phyloP scores from a whole-genome alignment of 2,329 filamentous ascomycete species.

The Hysterium pulicare region DNA sequence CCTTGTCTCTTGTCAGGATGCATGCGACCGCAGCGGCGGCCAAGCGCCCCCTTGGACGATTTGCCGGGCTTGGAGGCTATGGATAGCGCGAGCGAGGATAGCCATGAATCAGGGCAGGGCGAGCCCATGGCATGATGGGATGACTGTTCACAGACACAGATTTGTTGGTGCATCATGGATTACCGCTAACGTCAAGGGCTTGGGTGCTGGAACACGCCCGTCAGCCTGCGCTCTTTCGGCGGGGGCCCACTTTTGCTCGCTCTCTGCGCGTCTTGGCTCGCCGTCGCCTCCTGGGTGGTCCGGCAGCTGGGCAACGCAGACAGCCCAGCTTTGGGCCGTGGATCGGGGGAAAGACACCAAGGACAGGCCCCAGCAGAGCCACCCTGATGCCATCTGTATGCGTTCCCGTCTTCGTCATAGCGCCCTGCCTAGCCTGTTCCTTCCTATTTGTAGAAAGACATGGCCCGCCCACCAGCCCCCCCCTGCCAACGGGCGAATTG shows the following conservation, averaged over 20 bases:
- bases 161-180: too few species aligned
- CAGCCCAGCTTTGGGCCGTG: too few species aligned
- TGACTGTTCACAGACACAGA: not conserved
- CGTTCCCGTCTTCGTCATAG: constrained; percentile 37
- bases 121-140: constrained; percentile 1
- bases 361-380: too few species aligned
- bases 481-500: too few species aligned
- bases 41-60: constrained; percentile 4
- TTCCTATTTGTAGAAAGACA: constrained; percentile 37
- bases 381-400: constrained; percentile 26
- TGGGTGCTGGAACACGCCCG: not conserved
- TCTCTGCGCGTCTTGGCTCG: not conserved
- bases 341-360: too few species aligned
- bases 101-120: not conserved
- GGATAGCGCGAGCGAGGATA: not conserved
- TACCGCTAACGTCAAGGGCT: not conserved
- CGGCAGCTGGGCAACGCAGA: too few species aligned
- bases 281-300: constrained; percentile 19
- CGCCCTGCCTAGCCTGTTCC: constrained; percentile 29
- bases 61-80: not conserved
- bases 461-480: constrained; percentile 18
- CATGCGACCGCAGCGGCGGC: constrained; percentile 13
- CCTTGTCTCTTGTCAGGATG: constrained; percentile 9
- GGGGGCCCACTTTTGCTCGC: not conserved
- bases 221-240: not conserved